Evolutionary conservation across 306 rosid species (phyloP), one percentile per base, ranked within the genome.

Genomic region (Argentina anserina): DNA sequence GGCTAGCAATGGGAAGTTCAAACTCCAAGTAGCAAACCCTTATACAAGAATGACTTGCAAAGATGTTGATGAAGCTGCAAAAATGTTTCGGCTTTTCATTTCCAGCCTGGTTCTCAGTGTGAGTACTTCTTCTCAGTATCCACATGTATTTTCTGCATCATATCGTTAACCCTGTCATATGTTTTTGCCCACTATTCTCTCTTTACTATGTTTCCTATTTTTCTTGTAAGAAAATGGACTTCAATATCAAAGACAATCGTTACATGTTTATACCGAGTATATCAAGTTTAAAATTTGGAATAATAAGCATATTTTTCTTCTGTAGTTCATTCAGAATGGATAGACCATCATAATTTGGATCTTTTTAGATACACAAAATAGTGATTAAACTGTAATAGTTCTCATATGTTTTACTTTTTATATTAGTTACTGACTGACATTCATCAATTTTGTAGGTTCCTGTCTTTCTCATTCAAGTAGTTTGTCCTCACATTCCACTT

Each of bases 61-160:
- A 78, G 96, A 88, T 67, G 89, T 79, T 23, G 86, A 76, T 76
- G 97, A 88, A 82, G 78, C 89, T 43, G 69, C 88, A 25, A 72
- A 89, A 43, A 85, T 91, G 87, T 91, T 87, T 76, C 86, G 96
- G 68, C 92, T 89, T 64, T 94, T 94, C 67, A 72, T 79, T 78
- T 85, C 93, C 77, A 94, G 99, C 74, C 77, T 94, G 75, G 64
- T 85, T 79, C 95, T 94, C 72, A 94, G 97, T 80, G 99, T 94
- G 81, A 86, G 99, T 85, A 76, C 56, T 58, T 75, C 45, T 61
- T 69, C 5, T 45, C 26, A 36, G 45, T 81, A 55, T 36, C 40
- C 43, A 43, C 66, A 9, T 47, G 21, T 25, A 34, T 5, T 40
- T 26, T 6, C 13, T 37, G 28, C 47, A 20, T 59, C 21, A 65